Conservation (phyloP, 768 basidiomycete species). For the Pleurotus cornucopiae region DNA sequence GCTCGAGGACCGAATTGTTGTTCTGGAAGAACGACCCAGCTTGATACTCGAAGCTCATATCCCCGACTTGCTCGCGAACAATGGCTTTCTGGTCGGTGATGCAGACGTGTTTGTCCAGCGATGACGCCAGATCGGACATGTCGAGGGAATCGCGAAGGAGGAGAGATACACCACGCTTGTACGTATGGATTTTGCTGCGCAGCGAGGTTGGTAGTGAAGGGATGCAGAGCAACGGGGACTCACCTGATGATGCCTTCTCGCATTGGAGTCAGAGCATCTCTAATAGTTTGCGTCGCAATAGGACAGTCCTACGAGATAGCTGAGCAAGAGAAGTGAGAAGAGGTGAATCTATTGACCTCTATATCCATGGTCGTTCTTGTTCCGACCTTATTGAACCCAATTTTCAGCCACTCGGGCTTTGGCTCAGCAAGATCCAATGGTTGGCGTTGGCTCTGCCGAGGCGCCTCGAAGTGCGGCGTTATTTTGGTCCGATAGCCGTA, state of each 20-base stretch:
- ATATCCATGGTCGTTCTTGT: constrained; percentile 81
- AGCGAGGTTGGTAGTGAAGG: neutral
- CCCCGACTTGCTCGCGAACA: constrained; percentile 82
- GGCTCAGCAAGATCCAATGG: constrained; percentile 15
- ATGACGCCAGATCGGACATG: constrained; percentile 25
- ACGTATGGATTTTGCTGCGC: constrained; percentile 69
- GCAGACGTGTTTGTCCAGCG: constrained; percentile 64
- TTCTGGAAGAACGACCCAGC: constrained; percentile 97
- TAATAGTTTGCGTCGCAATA: constrained; percentile 81
- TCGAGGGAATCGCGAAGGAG: constrained; percentile 83
- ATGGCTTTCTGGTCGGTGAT: constrained; percentile 77
- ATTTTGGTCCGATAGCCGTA: constrained; percentile 96
- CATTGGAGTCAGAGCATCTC: constrained; percentile 56
- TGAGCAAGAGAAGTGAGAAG: neutral
- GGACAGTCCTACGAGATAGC: constrained; percentile 69
- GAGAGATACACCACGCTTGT: constrained; percentile 85
- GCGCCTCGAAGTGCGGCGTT: constrained; percentile 91
- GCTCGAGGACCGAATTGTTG: constrained; percentile 88
- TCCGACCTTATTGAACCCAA: constrained; percentile 86
- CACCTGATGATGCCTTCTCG: constrained; percentile 69
- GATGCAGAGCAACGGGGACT: constrained; percentile 14
- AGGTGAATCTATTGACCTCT: constrained; percentile 49
- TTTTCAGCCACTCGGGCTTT: constrained; percentile 69
- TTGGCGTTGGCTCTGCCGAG: constrained; percentile 34
- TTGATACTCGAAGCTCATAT: constrained; percentile 77